Percentiles rank a stretch among this genome's conserved stretches.
Conservation (phyloP, 2,329 filamentous ascomycete genomes). For the Cordyceps pruinosa region DNA sequence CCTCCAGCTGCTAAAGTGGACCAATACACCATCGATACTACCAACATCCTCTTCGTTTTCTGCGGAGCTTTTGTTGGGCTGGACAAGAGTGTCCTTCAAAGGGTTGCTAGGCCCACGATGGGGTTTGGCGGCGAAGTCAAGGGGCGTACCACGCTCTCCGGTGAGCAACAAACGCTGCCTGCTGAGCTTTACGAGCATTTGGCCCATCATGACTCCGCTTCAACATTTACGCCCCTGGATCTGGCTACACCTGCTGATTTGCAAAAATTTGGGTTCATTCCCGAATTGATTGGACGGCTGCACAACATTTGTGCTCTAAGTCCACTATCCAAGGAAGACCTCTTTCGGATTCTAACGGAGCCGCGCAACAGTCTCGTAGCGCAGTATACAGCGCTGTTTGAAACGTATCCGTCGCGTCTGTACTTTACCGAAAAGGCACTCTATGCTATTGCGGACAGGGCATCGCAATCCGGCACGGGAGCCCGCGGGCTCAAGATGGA, state of each 20-base stretch:
- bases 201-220: slow-evolving; percentile 42
- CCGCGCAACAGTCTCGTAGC: slow-evolving; percentile 81
- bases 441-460: slow-evolving; percentile 68
- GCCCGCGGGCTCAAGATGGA: slow-evolving; percentile 73
- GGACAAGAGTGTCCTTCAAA: slow-evolving; percentile 77
- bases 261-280: slow-evolving; percentile 84
- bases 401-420: slow-evolving; percentile 69
- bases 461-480: slow-evolving; percentile 59
- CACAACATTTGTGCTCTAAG: slow-evolving; percentile 84
- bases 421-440: slow-evolving; percentile 77
- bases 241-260: slow-evolving; percentile 69
- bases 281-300: slow-evolving; percentile 90
- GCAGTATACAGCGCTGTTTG: slow-evolving; percentile 85
- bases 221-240: slow-evolving; percentile 54
- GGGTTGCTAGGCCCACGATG: slow-evolving; percentile 79
- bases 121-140: slow-evolving; percentile 85
- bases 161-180: slow-evolving; percentile 54
- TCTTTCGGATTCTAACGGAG: slow-evolving; percentile 86
- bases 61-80: slow-evolving; percentile 92
- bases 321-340: slow-evolving; percentile 58
- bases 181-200: slow-evolving; percentile 52
- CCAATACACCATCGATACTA: slow-evolving; percentile 75
- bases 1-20: slow-evolving; percentile 48
- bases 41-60: slow-evolving; percentile 95
- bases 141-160: slow-evolving; percentile 40